Conservation (phyloP, 345 rosid genomes). For the Sapria himalayana region DNA sequence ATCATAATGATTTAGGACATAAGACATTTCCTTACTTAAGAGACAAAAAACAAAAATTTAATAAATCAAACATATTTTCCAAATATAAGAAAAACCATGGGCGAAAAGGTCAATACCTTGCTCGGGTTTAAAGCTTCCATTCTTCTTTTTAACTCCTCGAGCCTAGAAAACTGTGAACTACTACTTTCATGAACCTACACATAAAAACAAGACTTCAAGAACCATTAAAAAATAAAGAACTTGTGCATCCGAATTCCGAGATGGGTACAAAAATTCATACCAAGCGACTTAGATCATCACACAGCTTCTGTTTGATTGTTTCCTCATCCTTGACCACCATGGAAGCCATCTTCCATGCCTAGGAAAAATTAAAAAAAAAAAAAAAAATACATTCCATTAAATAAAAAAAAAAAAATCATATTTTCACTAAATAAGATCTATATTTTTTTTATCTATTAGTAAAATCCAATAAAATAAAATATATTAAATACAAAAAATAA, state of each 20-base stretch:
- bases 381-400: no score
- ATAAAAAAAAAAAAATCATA: not conserved
- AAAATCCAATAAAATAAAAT: no score
- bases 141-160: constrained; percentile 60
- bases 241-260: constrained; percentile 2
- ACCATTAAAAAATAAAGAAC: not conserved
- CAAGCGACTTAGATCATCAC: constrained; percentile 63
- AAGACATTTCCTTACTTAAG: no score
- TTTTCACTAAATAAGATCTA: not conserved
- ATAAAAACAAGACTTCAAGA: constrained; percentile 4
- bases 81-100: no score
- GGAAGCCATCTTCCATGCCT: constrained; percentile 57
- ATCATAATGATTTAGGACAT: no score
- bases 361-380: constrained; percentile 4
- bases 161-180: constrained; percentile 43
- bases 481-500: no score
- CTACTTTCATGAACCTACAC: constrained; percentile 75
- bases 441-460: no score
- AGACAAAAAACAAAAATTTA: no score
- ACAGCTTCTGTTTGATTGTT: constrained; percentile 50
- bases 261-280: constrained; percentile 25
- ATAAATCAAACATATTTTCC: no score
- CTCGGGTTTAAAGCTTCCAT: constrained; percentile 57
- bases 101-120: constrained; percentile 22
- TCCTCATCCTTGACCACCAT: constrained; percentile 58